A percentile compares a stretch with the other conserved stretches of the same genome.
Evolutionary conservation across 768 basidiomycete genomes (phyloP).

Genomic region (Dentipellis fragilis): DNA sequence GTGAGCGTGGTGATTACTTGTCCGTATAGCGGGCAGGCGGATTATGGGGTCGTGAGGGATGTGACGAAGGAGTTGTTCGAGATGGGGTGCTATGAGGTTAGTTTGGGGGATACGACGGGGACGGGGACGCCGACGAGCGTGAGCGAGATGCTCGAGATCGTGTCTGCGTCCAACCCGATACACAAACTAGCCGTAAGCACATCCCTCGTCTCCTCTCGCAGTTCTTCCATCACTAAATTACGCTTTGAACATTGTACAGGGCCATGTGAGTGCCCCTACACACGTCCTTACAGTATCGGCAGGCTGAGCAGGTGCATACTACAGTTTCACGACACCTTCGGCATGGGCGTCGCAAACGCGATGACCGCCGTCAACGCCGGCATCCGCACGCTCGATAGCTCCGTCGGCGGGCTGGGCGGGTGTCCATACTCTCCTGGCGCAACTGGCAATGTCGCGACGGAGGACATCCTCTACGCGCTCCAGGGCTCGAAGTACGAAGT

Average conservation of each 20-base stretch:
- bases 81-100: conserved; percentile 94
- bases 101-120: conserved; percentile 88
- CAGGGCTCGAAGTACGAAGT: conserved; percentile 51
- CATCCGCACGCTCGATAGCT: conserved; percentile 72
- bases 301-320: neutral
- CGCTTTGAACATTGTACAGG: conserved; percentile 22
- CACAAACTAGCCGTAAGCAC: conserved; percentile 57
- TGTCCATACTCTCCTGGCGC: conserved; percentile 96
- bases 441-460: conserved; percentile 90
- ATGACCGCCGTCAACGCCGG: conserved; percentile 63
- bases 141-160: conserved; percentile 57
- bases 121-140: conserved; percentile 69
- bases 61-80: conserved; percentile 63
- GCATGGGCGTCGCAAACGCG: conserved; percentile 72
- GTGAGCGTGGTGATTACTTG: conserved; percentile 78
- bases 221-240: neutral
- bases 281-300: neutral
- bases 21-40: conserved; percentile 77
- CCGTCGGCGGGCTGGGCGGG: conserved; percentile 85
- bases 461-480: conserved; percentile 83
- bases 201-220: neutral
- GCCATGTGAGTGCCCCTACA: conserved; percentile 35
- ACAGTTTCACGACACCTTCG: conserved; percentile 88
- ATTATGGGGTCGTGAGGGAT: conserved; percentile 51
- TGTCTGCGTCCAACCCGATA: conserved; percentile 50